Evolutionary conservation across 2,329 filamentous ascomycete species (phyloP), one percentile per base, ranked within the genome.

Genomic region (Fusarium siculi): DNA sequence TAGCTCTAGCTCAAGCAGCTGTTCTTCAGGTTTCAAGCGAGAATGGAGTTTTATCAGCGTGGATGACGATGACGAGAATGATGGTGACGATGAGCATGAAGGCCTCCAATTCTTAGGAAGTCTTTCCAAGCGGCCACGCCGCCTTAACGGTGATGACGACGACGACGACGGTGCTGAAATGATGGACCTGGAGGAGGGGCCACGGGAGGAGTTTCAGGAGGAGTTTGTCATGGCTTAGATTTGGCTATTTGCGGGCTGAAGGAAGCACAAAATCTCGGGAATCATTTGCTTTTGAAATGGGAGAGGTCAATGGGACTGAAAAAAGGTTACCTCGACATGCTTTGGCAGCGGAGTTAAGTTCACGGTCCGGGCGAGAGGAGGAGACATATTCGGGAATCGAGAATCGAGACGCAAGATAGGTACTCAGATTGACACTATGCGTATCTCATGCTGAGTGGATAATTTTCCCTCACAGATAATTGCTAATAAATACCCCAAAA

Each of bases 381-480:
- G 30, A 54, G 25, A 54, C 23, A 52, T 53, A 36, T 42, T 37
- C 19, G 28, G 37, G 34, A 42, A 30, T 36, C 18, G 23, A 37
- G 34, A 42, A 30, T 36, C 18, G 23, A 37, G 30, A 36, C 23
- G 39, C 32, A 30, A 64, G 9, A 65, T 49, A 52, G n/a, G 30
- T 52, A 46, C 21, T 19, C 37, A 66, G 47, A 55, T 70, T 66
- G 34, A 70, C 5, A 44, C 47, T n/a, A 42, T 16, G 37, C 66
- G 23, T 36, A 42, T 12, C n/a, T 25, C 37, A 43, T 18, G 43
- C 16, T 23, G 30, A 39, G 32, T n/a, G 28, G 25, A 50, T n/a
- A 49, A n/a, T 32, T 54, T 39, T 19, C 12, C 14, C 23, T 46
- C 18, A 32, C n/a, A 23, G 28, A 40, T 54, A 55, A 25, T 36